These are phyloP conservation scores for Cladophialophora bantiana DNA, from an alignment of 2,329 filamentous ascomycete species.

Conservation along the genomic window DNA sequence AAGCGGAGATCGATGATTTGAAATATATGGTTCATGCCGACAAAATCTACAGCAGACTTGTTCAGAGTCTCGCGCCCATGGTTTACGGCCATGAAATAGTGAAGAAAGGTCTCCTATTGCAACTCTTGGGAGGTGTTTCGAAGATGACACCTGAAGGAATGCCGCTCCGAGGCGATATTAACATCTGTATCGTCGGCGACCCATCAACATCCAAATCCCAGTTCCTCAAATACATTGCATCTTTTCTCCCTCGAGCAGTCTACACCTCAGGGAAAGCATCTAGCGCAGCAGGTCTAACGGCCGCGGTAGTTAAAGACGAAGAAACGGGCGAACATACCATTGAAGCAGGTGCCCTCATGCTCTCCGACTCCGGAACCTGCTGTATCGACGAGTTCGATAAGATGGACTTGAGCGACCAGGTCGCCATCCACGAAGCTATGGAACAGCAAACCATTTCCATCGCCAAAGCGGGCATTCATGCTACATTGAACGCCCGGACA, in stretches of 20 bases:
- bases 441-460: slow-evolving; percentile 99
- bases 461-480: slow-evolving; percentile 97
- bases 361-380: slow-evolving; percentile 95
- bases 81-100: slow-evolving; percentile 97
- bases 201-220: slow-evolving; percentile 97
- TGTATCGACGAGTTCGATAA: slow-evolving; percentile 99
- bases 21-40: slow-evolving; percentile 93
- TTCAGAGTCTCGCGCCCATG: slow-evolving; percentile 94
- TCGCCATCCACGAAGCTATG: slow-evolving; percentile 99
- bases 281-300: slow-evolving; percentile 94
- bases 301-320: slow-evolving; percentile 95
- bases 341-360: slow-evolving; percentile 95
- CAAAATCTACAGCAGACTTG: slow-evolving; percentile 90
- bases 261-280: slow-evolving; percentile 98
- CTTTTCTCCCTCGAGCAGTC: slow-evolving; percentile 92
- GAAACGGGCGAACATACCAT: slow-evolving; percentile 99
- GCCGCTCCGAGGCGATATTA: slow-evolving; percentile 95
- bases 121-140: slow-evolving; percentile 93
- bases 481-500: slow-evolving; percentile 92
- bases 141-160: slow-evolving; percentile 94
- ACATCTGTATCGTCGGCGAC: slow-evolving; percentile 97
- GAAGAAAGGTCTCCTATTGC: slow-evolving; percentile 93
- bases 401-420: slow-evolving; percentile 97
- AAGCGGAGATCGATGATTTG: slow-evolving; percentile 87
- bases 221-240: slow-evolving; percentile 91